Evolutionary conservation across 2,329 filamentous ascomycete species (phyloP).

Genomic region (Arthrobotrys entomopaga): DNA sequence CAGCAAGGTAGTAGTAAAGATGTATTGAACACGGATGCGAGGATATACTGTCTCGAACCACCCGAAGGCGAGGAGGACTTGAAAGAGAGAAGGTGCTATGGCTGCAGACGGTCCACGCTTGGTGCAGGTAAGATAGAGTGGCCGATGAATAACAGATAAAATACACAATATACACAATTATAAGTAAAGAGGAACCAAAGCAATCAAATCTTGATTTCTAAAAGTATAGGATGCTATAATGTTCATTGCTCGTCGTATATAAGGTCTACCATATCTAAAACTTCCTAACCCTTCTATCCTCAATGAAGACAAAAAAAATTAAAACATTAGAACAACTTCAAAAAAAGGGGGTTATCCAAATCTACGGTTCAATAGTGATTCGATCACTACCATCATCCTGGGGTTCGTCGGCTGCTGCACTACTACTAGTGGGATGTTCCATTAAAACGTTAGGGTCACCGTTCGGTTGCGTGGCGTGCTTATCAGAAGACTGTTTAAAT

Average conservation of each 20-base stretch:
- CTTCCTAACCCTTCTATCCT: neutral
- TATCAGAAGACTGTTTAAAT: constrained; percentile 5
- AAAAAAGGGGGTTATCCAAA: too few relatives aligned
- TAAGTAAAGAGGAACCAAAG: neutral
- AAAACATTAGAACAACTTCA: too few relatives aligned
- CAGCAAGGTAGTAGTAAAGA: constrained; percentile 29
- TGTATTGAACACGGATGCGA: constrained; percentile 61
- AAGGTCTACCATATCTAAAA: neutral
- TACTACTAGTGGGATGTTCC: constrained; percentile 27
- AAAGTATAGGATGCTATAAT: too few relatives aligned
- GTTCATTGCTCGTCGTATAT: too few relatives aligned
- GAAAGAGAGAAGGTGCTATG: constrained; percentile 69
- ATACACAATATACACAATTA: neutral
- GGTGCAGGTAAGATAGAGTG: constrained; percentile 62
- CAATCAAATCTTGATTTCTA: too few relatives aligned
- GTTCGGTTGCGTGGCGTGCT: constrained; percentile 16
- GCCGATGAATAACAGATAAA: constrained; percentile 54
- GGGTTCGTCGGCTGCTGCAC: neutral
- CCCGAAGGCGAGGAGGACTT: constrained; percentile 63
- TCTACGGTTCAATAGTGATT: constrained; percentile 43
- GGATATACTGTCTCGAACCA: constrained; percentile 57
- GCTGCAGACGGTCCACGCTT: constrained; percentile 74
- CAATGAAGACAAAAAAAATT: neutral
- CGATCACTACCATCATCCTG: constrained; percentile 29
- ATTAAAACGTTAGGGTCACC: constrained; percentile 18